phyloP scores from a whole-genome alignment of 2,329 filamentous ascomycete species.

The Colletotrichum zoysiae region DNA sequence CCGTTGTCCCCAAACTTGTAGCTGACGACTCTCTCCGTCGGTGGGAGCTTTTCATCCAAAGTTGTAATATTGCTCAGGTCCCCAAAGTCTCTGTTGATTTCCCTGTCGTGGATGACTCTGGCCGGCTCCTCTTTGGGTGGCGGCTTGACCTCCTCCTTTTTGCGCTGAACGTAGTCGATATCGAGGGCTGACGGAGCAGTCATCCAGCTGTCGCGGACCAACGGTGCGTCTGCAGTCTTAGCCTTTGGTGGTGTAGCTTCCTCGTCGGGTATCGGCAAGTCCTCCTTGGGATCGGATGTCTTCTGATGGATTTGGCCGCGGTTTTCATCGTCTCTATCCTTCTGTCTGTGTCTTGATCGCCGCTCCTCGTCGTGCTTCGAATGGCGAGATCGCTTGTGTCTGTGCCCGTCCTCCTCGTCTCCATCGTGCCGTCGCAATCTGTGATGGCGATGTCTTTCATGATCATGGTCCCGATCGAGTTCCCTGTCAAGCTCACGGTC shows the following conservation, averaged over 20 bases:
- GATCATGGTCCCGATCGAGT: conserved; percentile 50
- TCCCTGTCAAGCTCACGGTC: conserved; percentile 50
- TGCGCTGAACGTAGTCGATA: conserved; percentile 82
- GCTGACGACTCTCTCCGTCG: conserved; percentile 69
- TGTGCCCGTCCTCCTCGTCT: conserved; percentile 66
- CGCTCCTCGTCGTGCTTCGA: conserved; percentile 62
- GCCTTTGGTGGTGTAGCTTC: conserved; percentile 46
- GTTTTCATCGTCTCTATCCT: conserved; percentile 42
- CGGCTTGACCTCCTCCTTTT: conserved; percentile 66
- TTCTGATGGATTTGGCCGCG: conserved; percentile 53
- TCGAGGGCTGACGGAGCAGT: conserved; percentile 80
- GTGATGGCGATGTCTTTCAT: conserved; percentile 49
- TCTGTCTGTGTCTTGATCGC: conserved; percentile 46
- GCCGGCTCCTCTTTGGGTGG: conserved; percentile 71
- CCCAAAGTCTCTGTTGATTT: conserved; percentile 78
- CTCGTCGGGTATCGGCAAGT: conserved; percentile 65
- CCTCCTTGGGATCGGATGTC: conserved; percentile 61
- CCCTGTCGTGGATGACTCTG: conserved; percentile 80
- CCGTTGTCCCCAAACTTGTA: conserved; percentile 93
- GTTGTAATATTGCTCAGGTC: conserved; percentile 70
- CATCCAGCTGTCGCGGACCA: conserved; percentile 92
- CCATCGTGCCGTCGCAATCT: conserved; percentile 55
- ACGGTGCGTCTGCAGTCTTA: conserved; percentile 49
- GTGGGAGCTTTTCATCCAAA: conserved; percentile 56
- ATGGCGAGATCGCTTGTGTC: conserved; percentile 74